phyloP scores from a whole-genome alignment of 257 asterid species.

The Salvia splendens region DNA sequence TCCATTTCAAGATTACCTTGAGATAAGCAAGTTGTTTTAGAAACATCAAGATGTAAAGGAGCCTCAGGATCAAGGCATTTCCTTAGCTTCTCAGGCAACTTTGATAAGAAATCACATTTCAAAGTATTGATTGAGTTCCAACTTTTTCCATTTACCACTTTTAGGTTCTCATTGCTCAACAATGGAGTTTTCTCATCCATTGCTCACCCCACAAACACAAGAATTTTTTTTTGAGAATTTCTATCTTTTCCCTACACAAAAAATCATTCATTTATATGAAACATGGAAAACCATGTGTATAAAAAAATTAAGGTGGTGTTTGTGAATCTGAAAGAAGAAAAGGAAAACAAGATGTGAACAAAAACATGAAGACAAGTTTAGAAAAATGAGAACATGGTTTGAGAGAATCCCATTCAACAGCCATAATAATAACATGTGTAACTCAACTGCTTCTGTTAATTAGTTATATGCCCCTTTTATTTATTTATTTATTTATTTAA shows the following conservation, averaged over 20 bases:
- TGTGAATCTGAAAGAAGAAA: not conserved
- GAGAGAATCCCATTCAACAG: not conserved
- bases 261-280: not conserved
- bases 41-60: slow-evolving; percentile 44
- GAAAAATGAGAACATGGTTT: slow-evolving; percentile 13
- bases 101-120: slow-evolving; percentile 61
- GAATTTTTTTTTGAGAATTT: not conserved
- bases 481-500: not conserved
- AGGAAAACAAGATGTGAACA: not conserved
- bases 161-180: slow-evolving; percentile 37
- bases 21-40: slow-evolving; percentile 44
- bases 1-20: slow-evolving; percentile 39
- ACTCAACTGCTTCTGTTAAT: slow-evolving; percentile 4
- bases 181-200: slow-evolving; percentile 55
- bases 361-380: not conserved
- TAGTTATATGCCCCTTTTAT: not conserved
- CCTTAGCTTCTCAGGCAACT: slow-evolving; percentile 62
- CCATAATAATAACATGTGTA: not conserved
- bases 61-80: slow-evolving; percentile 57
- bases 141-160: slow-evolving; percentile 1
- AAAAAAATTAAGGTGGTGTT: not conserved
- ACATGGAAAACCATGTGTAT: slow-evolving; percentile 13
- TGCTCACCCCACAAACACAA: not conserved
- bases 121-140: slow-evolving; percentile 37
- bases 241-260: not conserved